A percentile compares a stretch with the other conserved stretches of the same genome.
Conservation (phyloP, 345 rosid species). For the Salix brachista region DNA sequence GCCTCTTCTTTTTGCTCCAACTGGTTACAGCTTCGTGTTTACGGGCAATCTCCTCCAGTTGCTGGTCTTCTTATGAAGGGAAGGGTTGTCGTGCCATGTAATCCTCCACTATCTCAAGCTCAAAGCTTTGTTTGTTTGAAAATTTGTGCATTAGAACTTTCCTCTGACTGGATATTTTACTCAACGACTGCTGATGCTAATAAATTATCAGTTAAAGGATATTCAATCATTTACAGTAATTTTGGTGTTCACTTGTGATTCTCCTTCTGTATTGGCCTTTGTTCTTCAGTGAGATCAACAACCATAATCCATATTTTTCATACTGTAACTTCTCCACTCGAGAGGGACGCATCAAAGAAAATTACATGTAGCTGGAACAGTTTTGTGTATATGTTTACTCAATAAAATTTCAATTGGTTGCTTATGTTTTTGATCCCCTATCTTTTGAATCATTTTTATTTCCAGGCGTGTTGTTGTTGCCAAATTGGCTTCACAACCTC, state of each 20-base stretch:
- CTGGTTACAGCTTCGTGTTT: constrained; percentile 12
- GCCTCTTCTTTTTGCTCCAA: constrained; percentile 6
- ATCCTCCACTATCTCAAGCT: constrained; percentile 2
- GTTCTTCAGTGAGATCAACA: background rate
- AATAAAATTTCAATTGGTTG: background rate
- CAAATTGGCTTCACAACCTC: background rate
- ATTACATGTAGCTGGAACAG: background rate
- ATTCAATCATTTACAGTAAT: constrained; percentile 22
- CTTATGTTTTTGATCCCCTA: background rate
- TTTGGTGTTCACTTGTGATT: constrained; percentile 4
- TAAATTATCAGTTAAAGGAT: constrained; percentile 20
- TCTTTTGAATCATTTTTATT: background rate
- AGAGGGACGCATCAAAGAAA: background rate
- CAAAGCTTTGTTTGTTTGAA: constrained; percentile 25
- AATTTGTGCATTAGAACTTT: constrained; percentile 31
- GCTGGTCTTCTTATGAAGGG: constrained; percentile 12
- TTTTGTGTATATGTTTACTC: background rate
- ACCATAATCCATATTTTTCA: background rate
- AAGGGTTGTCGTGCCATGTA: background rate
- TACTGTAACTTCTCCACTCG: background rate
- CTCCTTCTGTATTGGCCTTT: background rate
- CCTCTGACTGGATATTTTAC: constrained; percentile 7
- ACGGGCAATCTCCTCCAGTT: constrained; percentile 1
- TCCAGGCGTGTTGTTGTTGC: background rate
- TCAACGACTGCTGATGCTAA: constrained; percentile 17